These are phyloP conservation scores for Plasmodium berghei DNA, from an alignment of 169 alveolate species.

Conservation along the genomic window DNA sequence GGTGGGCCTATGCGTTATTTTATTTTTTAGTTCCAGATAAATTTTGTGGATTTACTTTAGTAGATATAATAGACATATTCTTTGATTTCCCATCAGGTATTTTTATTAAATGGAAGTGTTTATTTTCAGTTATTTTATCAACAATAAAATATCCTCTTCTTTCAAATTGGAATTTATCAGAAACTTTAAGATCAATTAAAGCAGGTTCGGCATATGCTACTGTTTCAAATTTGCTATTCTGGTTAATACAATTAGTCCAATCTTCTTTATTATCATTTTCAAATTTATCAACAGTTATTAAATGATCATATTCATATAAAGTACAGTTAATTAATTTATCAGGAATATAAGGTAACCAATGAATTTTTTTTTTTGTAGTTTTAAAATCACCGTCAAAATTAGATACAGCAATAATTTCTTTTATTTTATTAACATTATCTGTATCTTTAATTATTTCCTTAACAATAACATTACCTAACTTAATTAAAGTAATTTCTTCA, in stretches of 20 bases:
- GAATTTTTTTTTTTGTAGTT: constrained; percentile 95
- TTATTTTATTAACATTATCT: constrained; percentile 81
- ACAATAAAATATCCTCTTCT: constrained; percentile 97
- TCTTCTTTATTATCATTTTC: constrained; percentile 92
- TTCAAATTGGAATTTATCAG: constrained; percentile 95
- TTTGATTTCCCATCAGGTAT: constrained; percentile 95
- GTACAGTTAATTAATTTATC: constrained; percentile 80
- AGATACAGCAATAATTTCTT: constrained; percentile 84
- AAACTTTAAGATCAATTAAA: constrained; percentile 81
- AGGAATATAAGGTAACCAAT: constrained; percentile 89
- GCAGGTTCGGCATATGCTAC: constrained; percentile 89
- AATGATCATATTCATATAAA: constrained; percentile 95
- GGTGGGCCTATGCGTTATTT: no score
- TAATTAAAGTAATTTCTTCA: constrained; percentile 97
- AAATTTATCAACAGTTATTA: constrained; percentile 93
- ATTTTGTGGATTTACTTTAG: constrained; percentile 49
- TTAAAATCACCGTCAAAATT: constrained; percentile 93
- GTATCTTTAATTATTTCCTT: constrained; percentile 68
- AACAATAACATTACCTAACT: constrained; percentile 95
- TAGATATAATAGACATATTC: constrained; percentile 64
- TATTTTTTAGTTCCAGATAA: constrained; percentile 56
- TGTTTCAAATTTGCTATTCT: constrained; percentile 85
- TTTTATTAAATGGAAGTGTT: constrained; percentile 87
- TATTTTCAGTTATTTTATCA: constrained; percentile 86
- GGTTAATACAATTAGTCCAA: constrained; percentile 86